Base-by-base conservation (phyloP, 2,329 filamentous ascomycete species). In the Pseudocercospora eumusae region DNA sequence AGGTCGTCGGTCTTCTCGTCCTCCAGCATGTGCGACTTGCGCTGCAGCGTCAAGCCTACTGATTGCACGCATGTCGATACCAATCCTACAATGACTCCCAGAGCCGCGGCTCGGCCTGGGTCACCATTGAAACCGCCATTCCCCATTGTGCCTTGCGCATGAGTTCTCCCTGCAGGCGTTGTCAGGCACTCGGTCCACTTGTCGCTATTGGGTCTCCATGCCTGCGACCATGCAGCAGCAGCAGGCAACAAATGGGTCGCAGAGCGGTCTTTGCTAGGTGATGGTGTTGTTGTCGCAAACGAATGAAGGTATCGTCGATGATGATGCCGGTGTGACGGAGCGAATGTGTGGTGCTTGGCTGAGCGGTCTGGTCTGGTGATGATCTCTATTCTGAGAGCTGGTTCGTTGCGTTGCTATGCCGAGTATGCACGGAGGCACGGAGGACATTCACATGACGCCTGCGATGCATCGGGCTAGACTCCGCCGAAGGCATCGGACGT, bases 11-110 rank as follows among this genome's bases (percentile, higher is more conserved):
- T 86, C 77, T 96, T 96, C 80, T 96, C 92, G 80, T 99, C 95
- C 81, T 99, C 95, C 74, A 98, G 87, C 69, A 99, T 89, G 79
- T 99, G 95, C 66, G 95, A 98, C 79, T 99, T 98, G 75, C 95
- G 91, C 79, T 99, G 95, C 25, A 99, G 84, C 31, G 95, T 99
- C 67, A 99, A 84, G 68, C 95, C 95, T 71, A 99, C 83, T 76
- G 93, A 96, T 77, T 99, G 95, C 23, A 98, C 86, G 75, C 92
- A 95, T 63, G 95, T 97, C 62, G 93, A 98, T 70, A 97, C 76
- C 67, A 99, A 84, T 70, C 95, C 95, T 74, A 97, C 93, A 66
- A 97, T 79, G 74, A 99, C 92, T 73, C 95, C 95, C 74, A 98
- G 84, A 27, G 72, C 71, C 53, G 68, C 59, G 20, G 62, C 65